These are phyloP conservation scores for Podaxis mareebaensis DNA, from an alignment of 768 basidiomycete species.

Conservation along the genomic window DNA sequence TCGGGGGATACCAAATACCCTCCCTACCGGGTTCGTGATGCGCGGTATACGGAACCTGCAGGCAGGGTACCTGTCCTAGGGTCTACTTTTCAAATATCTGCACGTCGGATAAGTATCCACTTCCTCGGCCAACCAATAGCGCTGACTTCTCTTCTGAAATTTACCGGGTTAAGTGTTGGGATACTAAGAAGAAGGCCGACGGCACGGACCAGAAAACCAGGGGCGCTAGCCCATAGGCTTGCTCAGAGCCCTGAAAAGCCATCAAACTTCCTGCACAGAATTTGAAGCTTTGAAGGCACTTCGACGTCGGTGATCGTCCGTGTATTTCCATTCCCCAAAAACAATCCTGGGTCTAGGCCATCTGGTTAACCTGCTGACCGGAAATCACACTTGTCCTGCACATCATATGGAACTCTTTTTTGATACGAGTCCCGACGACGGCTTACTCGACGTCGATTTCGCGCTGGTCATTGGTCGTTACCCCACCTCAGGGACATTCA, in stretches of 20 bases:
- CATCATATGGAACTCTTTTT: not conserved
- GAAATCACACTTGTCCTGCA: not conserved
- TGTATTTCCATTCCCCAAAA: not conserved
- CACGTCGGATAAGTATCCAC: too few species aligned
- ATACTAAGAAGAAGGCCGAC: not conserved
- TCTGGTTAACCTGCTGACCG: not conserved
- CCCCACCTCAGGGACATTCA: not conserved
- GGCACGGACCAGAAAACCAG: not conserved
- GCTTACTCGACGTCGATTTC: constrained; percentile 14
- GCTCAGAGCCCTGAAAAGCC: not conserved
- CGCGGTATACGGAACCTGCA: constrained; percentile 2
- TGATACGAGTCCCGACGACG: not conserved
- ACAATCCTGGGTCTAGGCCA: not conserved
- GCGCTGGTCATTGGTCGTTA: constrained; percentile 7
- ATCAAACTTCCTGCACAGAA: not conserved
- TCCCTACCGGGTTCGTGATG: not conserved
- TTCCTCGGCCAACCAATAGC: too few species aligned
- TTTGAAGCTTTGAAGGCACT: not conserved
- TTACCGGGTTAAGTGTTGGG: not conserved
- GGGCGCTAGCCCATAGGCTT: not conserved
- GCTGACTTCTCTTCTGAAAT: too few species aligned
- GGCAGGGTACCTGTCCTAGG: not conserved
- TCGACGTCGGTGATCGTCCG: not conserved
- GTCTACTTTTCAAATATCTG: not conserved
- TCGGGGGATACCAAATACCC: not conserved